Evolutionary conservation across 345 rosid species (phyloP).

Genomic region (Abelmoschus esculentus): DNA sequence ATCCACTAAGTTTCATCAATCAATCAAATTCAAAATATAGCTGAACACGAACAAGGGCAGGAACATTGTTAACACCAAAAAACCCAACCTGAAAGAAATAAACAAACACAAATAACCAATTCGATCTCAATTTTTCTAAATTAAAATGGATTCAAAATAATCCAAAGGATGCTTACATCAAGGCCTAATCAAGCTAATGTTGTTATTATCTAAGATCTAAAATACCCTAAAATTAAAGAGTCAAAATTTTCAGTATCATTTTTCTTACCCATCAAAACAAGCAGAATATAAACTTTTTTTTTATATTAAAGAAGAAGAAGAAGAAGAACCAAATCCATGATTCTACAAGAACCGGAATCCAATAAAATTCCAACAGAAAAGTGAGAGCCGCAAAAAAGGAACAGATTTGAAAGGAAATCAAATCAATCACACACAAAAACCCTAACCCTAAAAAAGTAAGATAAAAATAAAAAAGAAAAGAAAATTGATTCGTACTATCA

Average conservation of each 20-base stretch:
- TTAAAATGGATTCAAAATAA: not conserved
- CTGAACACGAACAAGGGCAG: conserved; percentile 16
- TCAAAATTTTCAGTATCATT: not conserved
- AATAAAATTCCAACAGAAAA: conserved; percentile 21
- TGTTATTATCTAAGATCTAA: conserved; percentile 17
- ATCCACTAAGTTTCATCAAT: conserved; percentile 11
- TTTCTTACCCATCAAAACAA: conserved; percentile 17
- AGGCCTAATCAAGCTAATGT: not conserved
- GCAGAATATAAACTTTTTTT: not conserved
- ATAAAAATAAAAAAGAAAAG: not conserved
- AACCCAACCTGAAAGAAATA: conserved; percentile 3
- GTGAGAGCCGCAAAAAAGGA: conserved; percentile 11
- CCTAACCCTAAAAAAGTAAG: conserved; percentile 3
- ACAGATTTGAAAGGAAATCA: conserved; percentile 21
- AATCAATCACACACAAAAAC: conserved; percentile 19
- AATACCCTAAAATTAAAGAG: conserved; percentile 6
- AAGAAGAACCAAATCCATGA: conserved; percentile 3
- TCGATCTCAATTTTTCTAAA: not conserved
- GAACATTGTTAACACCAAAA: conserved; percentile 11
- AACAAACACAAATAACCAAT: not conserved
- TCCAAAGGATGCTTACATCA: not conserved
- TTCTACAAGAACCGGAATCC: conserved; percentile 11
- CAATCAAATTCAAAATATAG: conserved; percentile 20
- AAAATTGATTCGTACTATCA: conserved; percentile 8
- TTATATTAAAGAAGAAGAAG: not conserved